Base-by-base conservation (phyloP, 2,329 filamentous ascomycete species). In the Xylaria multiplex region DNA sequence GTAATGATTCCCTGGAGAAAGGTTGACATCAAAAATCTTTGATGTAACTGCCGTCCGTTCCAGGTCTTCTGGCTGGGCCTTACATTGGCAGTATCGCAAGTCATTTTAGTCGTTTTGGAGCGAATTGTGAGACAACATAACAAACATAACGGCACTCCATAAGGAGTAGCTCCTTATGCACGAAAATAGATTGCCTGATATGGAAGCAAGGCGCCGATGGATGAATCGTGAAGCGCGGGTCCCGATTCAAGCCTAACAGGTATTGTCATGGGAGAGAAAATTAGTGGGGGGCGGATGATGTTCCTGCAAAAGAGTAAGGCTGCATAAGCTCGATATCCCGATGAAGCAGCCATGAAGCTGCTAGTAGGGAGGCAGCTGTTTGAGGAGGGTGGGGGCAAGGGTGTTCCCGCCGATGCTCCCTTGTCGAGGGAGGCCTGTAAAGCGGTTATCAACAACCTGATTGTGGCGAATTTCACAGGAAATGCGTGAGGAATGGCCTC, bases 311-410 rank as follows among this genome's bases (percentile, higher is more conserved):
- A 37, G 9, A 64, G 40, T 55, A 69, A 64, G 63, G 63, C 59
- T 69, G 66, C 66, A 69, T 69, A 61, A 66, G 56, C 56, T 54
- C 16, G 64, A 54, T 30, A 60, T 59, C 54, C 52, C 3, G 63
- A 61, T 66, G 66, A 68, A 68, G 66, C 62, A 62, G 37, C 64
- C 59, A 55, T 66, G 66, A 68, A 66, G 59, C 62, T 60, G 53
- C 43, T 54, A 48, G 37, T 27, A 55, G 62, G 58, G 48, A 49
- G 48, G 63, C 30, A 43, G 57, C 22, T 45, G 66, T 68, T 68
- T 66, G 66, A 66, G 53, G 24, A 52, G 43, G 37, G 63, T 68
- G 63, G 66, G 50, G 66, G n/a, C 53, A 40, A 65, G 58, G 62
- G 46, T 58, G 61, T 42, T 65, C 66, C 62, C 58, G 58, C 48